These are phyloP conservation scores for Magnolia sinica DNA, from an alignment of 164 flowering plant genomes.

Conservation along the genomic window DNA sequence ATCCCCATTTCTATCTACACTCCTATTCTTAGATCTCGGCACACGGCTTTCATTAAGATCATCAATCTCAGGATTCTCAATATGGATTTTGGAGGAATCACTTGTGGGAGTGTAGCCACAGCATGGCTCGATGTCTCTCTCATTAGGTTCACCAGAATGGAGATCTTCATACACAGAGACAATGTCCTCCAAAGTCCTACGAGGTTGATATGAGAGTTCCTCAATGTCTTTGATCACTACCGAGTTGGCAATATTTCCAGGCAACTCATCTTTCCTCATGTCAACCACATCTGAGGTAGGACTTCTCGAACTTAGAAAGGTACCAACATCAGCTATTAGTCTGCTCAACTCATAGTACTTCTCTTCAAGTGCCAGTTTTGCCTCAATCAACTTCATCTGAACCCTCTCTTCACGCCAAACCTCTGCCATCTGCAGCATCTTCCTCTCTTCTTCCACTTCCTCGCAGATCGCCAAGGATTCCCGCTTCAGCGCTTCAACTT, in stretches of 20 bases:
- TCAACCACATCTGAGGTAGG: constrained; percentile 17
- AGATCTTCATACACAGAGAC: constrained; percentile 29
- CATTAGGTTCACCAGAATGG: constrained; percentile 20
- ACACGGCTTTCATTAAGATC: constrained; percentile 19
- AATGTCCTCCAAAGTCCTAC: constrained; percentile 24
- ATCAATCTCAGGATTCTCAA: constrained; percentile 55
- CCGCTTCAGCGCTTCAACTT: constrained; percentile 55
- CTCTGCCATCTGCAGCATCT: constrained; percentile 72
- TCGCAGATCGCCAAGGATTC: constrained; percentile 48
- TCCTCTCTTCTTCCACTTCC: constrained; percentile 73
- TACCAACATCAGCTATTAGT: constrained; percentile 57
- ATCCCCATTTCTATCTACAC: constrained; percentile 35
- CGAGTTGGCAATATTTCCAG: constrained; percentile 24
- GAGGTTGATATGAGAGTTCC: constrained; percentile 25
- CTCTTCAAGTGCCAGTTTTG: constrained; percentile 67
- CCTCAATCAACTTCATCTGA: constrained; percentile 74
- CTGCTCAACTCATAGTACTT: constrained; percentile 59
- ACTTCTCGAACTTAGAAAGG: constrained; percentile 25
- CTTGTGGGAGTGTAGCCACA: constrained; percentile 55
- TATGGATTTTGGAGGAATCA: constrained; percentile 51
- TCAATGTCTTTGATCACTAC: constrained; percentile 26
- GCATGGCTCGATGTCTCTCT: constrained; percentile 57
- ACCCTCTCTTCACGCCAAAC: constrained; percentile 71
- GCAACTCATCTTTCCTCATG: constrained; percentile 24
- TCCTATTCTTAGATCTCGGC: constrained; percentile 33